A percentile compares a stretch with the other conserved stretches of the same genome.
Evolutionary conservation across 192 early-diverging fungal species (phyloP).

Genomic region (Allomyces macrogynus): DNA sequence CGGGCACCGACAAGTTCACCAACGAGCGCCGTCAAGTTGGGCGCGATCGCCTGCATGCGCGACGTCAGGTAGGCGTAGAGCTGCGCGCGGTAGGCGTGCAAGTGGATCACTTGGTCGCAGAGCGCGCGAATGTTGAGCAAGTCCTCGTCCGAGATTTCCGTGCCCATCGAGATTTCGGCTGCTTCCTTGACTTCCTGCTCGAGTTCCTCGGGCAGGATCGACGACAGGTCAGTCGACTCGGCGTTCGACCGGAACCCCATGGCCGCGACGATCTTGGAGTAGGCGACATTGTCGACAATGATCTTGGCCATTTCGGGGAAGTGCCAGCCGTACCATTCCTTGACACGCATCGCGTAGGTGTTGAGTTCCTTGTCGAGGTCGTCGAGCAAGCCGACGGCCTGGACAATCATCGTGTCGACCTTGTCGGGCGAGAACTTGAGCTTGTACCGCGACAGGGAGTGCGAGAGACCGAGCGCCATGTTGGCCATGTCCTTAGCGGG

Average conservation of each 20-base stretch:
- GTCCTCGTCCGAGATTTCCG: slow-evolving; percentile 92
- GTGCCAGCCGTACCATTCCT: slow-evolving; percentile 99
- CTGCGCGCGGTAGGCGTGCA: slow-evolving; percentile 85
- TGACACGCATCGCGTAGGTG: slow-evolving; percentile 88
- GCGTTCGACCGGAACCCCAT: slow-evolving; percentile 82
- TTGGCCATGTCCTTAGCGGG: slow-evolving; percentile 72
- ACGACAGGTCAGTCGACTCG: slow-evolving; percentile 50
- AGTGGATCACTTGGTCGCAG: slow-evolving; percentile 88
- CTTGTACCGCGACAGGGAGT: slow-evolving; percentile 97
- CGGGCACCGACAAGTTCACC: slow-evolving; percentile 97
- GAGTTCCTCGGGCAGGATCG: slow-evolving; percentile 76
- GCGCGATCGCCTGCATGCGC: slow-evolving; percentile 81
- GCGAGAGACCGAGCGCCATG: slow-evolving; percentile 95
- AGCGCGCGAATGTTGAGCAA: slow-evolving; percentile 83
- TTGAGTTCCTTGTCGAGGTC: slow-evolving; percentile 99
- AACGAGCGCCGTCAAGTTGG: slow-evolving; percentile 79
- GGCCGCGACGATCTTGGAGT: slow-evolving; percentile 68
- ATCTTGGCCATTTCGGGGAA: slow-evolving; percentile 98
- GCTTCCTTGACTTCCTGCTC: slow-evolving; percentile 87
- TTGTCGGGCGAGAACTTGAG: slow-evolving; percentile 99
- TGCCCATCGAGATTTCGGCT: slow-evolving; percentile 97
- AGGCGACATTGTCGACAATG: slow-evolving; percentile 86
- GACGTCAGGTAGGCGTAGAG: slow-evolving; percentile 94
- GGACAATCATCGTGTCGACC: slow-evolving; percentile 99
- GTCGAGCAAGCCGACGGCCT: slow-evolving; percentile 91